Base-by-base conservation (phyloP, 176 grass and related monocot species). In the Phragmites australis region DNA sequence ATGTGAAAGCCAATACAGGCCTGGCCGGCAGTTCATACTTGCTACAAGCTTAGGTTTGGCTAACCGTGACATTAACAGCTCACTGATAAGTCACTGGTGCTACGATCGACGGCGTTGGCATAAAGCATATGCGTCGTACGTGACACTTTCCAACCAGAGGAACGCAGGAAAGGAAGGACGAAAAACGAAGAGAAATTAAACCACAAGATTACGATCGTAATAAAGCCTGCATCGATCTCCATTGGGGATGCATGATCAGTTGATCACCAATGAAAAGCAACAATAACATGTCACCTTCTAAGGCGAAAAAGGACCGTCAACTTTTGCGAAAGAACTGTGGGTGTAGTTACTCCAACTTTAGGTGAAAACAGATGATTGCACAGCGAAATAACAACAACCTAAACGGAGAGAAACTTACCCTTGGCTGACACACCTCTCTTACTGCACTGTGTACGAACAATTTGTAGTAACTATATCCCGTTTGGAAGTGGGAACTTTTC, bases 261-360 rank as follows among this genome's bases (percentile, higher is more conserved):
- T 30, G 34, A 39, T 80, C 29, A 16, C 17, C 51, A 44, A 22
- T 6, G 74, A 64, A 64, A 78, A 42, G 75, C 78, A 78, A 78
- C 86, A 58, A 3, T 31, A 88, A 83, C 74, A 78, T 65, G 86
- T 13, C 74, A 88, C 56, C 80, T 72, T 83, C 26, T 56, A 23
- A 44, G 4, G 59, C 34, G 27, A 11, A 31, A 44, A 40, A 32
- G 73, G 65, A 43, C 56, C 54, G 55, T 62, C 65, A 51, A n/a
- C 66, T 54, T 85, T 85, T 63, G 65, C 45, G 32, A 78, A 52
- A 78, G 66, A 78, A 44, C 55, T 25, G 83, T 79, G 83, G 44
- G 71, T 37, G 34, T 37, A 5, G 2, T 2, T 37, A 37, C 34
- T 37, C 34, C 34, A 37, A 37, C 34, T 37, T 47, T 69, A 43